phyloP scores from a whole-genome alignment of 306 rosid genomes.

The Gastrolobium villosum region DNA sequence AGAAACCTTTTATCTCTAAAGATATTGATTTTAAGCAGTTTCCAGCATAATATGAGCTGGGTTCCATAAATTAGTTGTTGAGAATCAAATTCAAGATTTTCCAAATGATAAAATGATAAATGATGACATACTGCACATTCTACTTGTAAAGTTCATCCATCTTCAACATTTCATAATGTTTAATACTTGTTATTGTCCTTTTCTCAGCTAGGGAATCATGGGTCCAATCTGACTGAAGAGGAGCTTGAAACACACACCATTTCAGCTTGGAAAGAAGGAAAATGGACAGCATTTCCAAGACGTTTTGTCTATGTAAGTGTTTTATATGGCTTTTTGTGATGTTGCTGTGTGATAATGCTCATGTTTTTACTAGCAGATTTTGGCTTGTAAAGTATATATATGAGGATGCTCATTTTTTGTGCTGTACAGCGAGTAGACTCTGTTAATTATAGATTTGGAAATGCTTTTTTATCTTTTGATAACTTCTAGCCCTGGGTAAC shows the following conservation, averaged over 20 bases:
- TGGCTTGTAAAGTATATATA: conserved; percentile 24
- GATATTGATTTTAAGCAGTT: conserved; percentile 36
- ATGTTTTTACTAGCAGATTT: neutral
- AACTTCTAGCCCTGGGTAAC: conserved; percentile 26
- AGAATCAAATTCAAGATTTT: conserved; percentile 40
- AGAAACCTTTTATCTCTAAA: neutral
- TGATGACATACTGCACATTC: conserved; percentile 26
- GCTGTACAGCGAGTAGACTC: neutral
- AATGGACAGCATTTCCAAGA: conserved; percentile 73
- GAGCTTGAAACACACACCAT: conserved; percentile 99
- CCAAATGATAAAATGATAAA: no score
- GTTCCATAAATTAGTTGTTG: conserved; percentile 35
- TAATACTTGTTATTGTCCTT: conserved; percentile 47
- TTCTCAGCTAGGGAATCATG: conserved; percentile 91
- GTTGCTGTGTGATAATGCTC: conserved; percentile 14
- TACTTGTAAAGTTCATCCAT: conserved; percentile 13
- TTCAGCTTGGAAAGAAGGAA: conserved; percentile 98
- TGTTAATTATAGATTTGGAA: conserved; percentile 10
- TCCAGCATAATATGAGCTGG: conserved; percentile 34
- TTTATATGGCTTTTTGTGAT: conserved; percentile 34
- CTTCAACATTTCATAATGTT: conserved; percentile 26
- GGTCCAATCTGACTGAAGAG: conserved; percentile 95
- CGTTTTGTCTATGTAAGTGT: conserved; percentile 80
- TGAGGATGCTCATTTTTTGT: conserved; percentile 15
- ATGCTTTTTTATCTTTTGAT: conserved; percentile 1